Conservation (phyloP, 176 grass and related monocot genomes). For the Carex kokanica region DNA sequence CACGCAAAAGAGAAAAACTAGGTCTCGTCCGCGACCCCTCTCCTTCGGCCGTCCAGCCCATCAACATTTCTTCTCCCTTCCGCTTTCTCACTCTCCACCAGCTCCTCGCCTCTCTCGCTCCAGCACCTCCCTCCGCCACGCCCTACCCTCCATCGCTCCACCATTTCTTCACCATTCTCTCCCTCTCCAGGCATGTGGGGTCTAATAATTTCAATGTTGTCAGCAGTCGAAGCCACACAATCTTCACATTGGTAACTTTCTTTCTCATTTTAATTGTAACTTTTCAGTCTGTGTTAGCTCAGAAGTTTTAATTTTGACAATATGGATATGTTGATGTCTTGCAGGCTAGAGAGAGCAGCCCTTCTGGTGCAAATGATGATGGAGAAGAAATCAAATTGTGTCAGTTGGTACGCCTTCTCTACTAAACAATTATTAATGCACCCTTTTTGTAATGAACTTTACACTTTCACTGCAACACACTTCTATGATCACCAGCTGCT, state of each 20-base stretch:
- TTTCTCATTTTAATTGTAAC: conserved; percentile 7
- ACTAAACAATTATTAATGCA: conserved; percentile 23
- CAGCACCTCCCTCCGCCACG: conserved; percentile 28
- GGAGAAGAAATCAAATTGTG: conserved; percentile 81
- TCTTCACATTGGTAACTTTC: conserved; percentile 90
- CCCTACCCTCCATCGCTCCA: too few species aligned
- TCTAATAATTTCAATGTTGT: conserved; percentile 98
- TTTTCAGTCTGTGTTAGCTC: conserved; percentile 31
- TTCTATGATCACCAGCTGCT: neutral
- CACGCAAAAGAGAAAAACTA: too few species aligned
- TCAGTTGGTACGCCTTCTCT: conserved; percentile 67
- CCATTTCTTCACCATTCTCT: too few species aligned
- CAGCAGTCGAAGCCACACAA: conserved; percentile 97
- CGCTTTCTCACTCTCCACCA: too few species aligned
- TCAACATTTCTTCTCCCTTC: too few species aligned
- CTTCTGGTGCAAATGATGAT: conserved; percentile 70
- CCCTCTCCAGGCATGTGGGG: conserved; percentile 60
- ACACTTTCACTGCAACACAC: neutral
- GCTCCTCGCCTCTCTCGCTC: conserved; percentile 1
- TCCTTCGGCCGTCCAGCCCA: too few species aligned
- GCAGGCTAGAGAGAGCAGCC: too few species aligned
- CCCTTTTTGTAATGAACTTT: conserved; percentile 7
- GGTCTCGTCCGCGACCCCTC: too few species aligned
- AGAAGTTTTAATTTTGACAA: conserved; percentile 20
- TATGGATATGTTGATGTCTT: conserved; percentile 15